Base-by-base conservation (phyloP, 768 basidiomycete genomes). In the Suillus subalutaceus region DNA sequence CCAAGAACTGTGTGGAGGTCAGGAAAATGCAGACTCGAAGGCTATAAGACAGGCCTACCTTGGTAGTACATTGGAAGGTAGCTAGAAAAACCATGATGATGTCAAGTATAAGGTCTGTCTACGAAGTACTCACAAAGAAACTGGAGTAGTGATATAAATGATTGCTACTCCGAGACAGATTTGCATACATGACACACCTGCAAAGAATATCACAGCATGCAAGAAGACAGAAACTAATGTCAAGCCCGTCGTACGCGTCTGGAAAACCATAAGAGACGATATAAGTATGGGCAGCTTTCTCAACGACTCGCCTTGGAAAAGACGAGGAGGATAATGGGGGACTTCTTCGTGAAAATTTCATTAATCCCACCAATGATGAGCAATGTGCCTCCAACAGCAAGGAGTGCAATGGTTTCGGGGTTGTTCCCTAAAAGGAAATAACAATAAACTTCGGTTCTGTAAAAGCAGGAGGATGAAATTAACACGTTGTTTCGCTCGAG, bases 61-160 rank as follows among this genome's bases (percentile, higher is more conserved):
- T 82, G 82, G 62, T 78, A 83, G 66, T 81, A 82, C 62, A 82
- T 68, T 5, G 82, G 81, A 43, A 82, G 62, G 61, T 82, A 81
- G 63, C 75, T 77, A 35, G 46, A 16, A 62, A 12, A 35, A 3
- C 12, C 8, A 46, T 75, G 37, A 74, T 44, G 62, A 57, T 15
- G 32, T 1, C 35, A 32, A 18, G 10, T 20, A 46, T 43, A 15
- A 53, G 2, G 13, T 6, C 12, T 1, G 6, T 41, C 62, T 13
- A 63, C 8, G 63, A 62, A 6, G 15, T 13, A 65, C 74, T 15
- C 58, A 77, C 74, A 72, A 79, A 72, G 63, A 70, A 62, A 44
- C 74, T 77, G 61, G 65, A 59, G 8, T 5, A 43, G 5, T 53
- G 52, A 58, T 60, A 43, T 66, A 41, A 35, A 40, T 55, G 20